Evolutionary conservation across 352 stramenopile genomes (phyloP).

Genomic region (Globisporangium irregulare): DNA sequence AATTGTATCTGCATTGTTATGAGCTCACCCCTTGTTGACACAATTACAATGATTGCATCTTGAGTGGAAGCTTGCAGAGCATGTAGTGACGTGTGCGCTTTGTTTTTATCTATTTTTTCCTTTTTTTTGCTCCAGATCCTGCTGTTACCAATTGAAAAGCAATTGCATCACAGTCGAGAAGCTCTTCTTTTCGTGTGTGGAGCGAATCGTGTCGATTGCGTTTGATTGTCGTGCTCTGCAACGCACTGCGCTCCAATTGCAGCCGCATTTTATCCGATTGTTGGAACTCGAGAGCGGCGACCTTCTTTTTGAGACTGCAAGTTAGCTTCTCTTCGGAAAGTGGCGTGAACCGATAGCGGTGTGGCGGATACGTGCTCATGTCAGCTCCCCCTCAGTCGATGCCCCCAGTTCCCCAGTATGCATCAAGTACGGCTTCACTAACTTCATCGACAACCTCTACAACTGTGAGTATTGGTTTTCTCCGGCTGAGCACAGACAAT

Average conservation of each 20-base stretch:
- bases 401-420: slow-evolving; percentile 73
- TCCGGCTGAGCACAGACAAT: background rate
- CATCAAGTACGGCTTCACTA: slow-evolving; percentile 36
- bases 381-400: slow-evolving; percentile 67
- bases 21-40: no score
- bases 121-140: slow-evolving; percentile 5
- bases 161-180: background rate
- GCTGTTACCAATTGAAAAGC: slow-evolving; percentile 1
- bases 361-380: slow-evolving; percentile 33
- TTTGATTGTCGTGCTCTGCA: background rate
- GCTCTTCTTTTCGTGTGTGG: background rate
- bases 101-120: background rate
- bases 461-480: slow-evolving; percentile 13
- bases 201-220: background rate
- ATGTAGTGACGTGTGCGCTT: background rate
- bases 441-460: slow-evolving; percentile 30
- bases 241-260: background rate
- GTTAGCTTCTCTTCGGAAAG: slow-evolving; percentile 5
- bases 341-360: slow-evolving; percentile 8
- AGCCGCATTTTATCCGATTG: background rate
- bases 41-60: background rate
- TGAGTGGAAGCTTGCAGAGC: background rate
- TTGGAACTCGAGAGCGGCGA: slow-evolving; percentile 1
- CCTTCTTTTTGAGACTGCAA: slow-evolving; percentile 5
- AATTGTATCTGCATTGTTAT: background rate